phyloP scores from a whole-genome alignment of 2,329 filamentous ascomycete genomes.

The Phoma herbarum region DNA sequence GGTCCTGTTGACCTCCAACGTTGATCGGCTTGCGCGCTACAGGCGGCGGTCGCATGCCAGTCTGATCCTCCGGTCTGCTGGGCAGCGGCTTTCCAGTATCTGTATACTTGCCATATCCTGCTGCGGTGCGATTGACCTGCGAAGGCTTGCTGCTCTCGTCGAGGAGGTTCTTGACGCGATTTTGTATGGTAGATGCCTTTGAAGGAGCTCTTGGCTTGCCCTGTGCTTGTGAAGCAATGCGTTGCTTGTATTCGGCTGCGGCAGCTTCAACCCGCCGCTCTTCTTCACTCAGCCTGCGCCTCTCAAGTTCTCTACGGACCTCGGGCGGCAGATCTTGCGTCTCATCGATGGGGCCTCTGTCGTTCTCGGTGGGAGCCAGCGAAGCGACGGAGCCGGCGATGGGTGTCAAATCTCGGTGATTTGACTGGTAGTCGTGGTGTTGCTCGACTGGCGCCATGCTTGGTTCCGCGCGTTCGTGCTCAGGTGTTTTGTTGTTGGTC shows the following conservation, averaged over 20 bases:
- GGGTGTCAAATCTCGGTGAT: constrained; percentile 60
- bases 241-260: constrained; percentile 84
- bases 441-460: constrained; percentile 40
- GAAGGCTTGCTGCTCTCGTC: constrained; percentile 71
- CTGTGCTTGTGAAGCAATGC: constrained; percentile 70
- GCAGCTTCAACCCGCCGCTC: constrained; percentile 89
- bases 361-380: constrained; percentile 72
- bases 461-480: constrained; percentile 40
- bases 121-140: constrained; percentile 73
- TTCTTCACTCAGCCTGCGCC: constrained; percentile 81
- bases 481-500: constrained; percentile 52
- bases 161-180: constrained; percentile 84
- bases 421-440: constrained; percentile 31
- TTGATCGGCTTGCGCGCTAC: constrained; percentile 60
- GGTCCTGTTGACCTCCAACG: constrained; percentile 33
- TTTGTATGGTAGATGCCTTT: constrained; percentile 86
- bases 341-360: constrained; percentile 70
- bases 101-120: constrained; percentile 90
- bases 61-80: constrained; percentile 41
- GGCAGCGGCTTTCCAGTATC: constrained; percentile 52
- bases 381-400: constrained; percentile 75
- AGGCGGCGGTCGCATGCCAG: constrained; percentile 32
- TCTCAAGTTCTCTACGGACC: constrained; percentile 88
- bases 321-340: constrained; percentile 81
- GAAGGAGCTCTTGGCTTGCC: constrained; percentile 55